phyloP scores from a whole-genome alignment of 257 asterid genomes.

The Solanum chmielewskii region DNA sequence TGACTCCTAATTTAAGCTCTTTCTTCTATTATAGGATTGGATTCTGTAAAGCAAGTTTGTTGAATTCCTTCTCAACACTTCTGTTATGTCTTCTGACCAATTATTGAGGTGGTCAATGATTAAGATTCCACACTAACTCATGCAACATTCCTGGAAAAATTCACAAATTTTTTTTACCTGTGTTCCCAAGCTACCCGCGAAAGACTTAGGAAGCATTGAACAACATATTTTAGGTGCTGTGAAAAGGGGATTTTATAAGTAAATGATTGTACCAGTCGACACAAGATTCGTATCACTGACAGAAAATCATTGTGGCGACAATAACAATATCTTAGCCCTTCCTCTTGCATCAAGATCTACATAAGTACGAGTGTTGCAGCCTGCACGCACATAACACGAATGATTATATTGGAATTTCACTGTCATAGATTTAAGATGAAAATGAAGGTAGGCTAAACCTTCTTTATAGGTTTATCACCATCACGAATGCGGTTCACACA shows the following conservation, averaged over 20 bases:
- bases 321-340: background rate
- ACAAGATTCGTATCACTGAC: background rate
- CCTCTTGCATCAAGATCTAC: background rate
- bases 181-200: background rate
- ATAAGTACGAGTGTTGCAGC: background rate
- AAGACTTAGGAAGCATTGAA: background rate
- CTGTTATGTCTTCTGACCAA: background rate
- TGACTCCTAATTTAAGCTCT: background rate
- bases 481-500: background rate
- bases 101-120: background rate
- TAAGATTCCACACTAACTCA: background rate
- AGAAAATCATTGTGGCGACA: background rate
- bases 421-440: background rate
- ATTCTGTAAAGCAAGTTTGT: no score
- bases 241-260: background rate
- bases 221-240: background rate
- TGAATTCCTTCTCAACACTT: no score
- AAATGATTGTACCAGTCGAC: background rate
- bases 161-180: background rate
- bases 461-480: background rate
- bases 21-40: background rate
- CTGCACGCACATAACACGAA: background rate
- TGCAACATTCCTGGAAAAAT: background rate
- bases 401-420: background rate
- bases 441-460: background rate